phyloP scores from a whole-genome alignment of 2,329 filamentous ascomycete species.

The Aspergillus latus region DNA sequence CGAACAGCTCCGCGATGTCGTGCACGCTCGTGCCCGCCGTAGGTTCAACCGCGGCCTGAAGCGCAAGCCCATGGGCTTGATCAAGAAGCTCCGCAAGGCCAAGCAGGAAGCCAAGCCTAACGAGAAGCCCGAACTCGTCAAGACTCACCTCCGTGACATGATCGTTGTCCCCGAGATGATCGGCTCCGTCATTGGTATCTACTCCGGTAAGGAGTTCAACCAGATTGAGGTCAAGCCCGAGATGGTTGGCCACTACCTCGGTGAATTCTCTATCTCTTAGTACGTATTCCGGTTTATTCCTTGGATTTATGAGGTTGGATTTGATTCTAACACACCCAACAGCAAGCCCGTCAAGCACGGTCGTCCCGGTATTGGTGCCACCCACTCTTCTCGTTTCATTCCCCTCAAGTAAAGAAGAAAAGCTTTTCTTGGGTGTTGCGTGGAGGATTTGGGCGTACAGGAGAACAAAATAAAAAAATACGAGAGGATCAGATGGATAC shows the following conservation, averaged over 20 bases:
- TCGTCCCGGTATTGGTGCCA: constrained; percentile 99
- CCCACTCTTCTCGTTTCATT: constrained; percentile 99
- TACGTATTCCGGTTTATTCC: constrained; percentile 55
- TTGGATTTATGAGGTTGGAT: no score
- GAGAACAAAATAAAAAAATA: constrained; percentile 37
- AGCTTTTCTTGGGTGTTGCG: constrained; percentile 38
- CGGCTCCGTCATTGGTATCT: constrained; percentile 96
- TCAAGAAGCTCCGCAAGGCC: constrained; percentile 99
- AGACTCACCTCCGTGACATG: constrained; percentile 99
- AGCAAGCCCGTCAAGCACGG: constrained; percentile 99
- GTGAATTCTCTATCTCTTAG: constrained; percentile 99
- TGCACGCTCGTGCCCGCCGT: constrained; percentile 97
- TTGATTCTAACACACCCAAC: constrained; percentile 52
- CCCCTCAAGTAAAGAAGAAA: constrained; percentile 84
- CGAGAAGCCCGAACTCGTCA: constrained; percentile 99
- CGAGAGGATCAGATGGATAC: constrained; percentile 32
- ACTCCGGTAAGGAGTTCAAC: constrained; percentile 99
- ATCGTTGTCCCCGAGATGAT: constrained; percentile 99
- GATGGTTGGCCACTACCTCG: constrained; percentile 99
- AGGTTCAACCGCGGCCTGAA: constrained; percentile 99
- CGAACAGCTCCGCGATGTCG: constrained; percentile 98
- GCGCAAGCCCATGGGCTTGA: constrained; percentile 99
- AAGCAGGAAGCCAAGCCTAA: constrained; percentile 99
- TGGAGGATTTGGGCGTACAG: constrained; percentile 36
- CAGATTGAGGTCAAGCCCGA: constrained; percentile 99